Conservation (phyloP, 192 early-diverging fungal genomes). For the Coemansia sp. region DNA sequence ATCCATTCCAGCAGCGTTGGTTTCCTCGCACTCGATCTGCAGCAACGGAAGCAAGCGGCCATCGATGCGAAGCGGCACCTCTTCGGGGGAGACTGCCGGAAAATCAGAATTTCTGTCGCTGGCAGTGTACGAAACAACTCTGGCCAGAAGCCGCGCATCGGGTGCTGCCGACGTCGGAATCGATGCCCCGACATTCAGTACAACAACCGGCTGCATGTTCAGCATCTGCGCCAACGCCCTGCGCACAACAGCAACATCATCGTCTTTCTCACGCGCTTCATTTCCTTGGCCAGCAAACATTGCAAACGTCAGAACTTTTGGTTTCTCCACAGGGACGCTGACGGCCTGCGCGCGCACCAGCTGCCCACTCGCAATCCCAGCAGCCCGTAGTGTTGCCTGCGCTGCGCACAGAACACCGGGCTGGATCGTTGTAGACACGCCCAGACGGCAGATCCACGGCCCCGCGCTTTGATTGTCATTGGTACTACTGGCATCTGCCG, state of each 20-base stretch:
- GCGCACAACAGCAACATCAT: background rate
- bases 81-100: background rate
- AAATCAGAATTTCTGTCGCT: background rate
- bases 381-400: slow-evolving; percentile 3
- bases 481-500: background rate
- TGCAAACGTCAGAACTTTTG: slow-evolving; percentile 9
- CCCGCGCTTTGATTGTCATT: background rate
- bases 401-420: slow-evolving; percentile 38
- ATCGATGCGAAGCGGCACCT: slow-evolving; percentile 22
- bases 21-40: slow-evolving; percentile 12
- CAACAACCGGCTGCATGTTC: background rate
- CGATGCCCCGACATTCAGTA: slow-evolving; percentile 18
- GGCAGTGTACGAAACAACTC: slow-evolving; percentile 9
- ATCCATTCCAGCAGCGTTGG: background rate
- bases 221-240: background rate
- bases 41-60: background rate
- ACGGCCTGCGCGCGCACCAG: slow-evolving; percentile 27
- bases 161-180: slow-evolving; percentile 4
- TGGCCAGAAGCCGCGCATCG: slow-evolving; percentile 5
- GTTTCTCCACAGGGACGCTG: background rate
- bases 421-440: slow-evolving; percentile 22
- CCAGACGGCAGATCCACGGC: slow-evolving; percentile 22
- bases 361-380: slow-evolving; percentile 26
- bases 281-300: background rate
- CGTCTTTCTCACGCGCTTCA: background rate